Conservation (phyloP, 106 monocot species). For the Allium sativum region DNA sequence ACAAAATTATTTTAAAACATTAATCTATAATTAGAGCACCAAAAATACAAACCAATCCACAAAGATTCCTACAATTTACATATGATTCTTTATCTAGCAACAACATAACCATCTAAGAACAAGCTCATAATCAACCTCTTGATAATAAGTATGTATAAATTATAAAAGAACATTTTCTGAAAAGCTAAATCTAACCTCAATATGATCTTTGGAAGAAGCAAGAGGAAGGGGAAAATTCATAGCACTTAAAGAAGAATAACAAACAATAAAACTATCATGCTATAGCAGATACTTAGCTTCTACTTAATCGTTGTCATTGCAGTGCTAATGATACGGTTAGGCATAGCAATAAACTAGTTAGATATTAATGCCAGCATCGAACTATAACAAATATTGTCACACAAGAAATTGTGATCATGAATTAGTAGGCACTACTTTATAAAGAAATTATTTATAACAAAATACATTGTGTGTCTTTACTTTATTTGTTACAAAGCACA, state of each 20-base stretch:
- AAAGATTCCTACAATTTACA: slow-evolving; percentile 70
- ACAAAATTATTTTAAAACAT: not conserved
- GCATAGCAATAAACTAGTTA: too few relatives aligned
- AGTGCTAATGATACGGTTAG: too few relatives aligned
- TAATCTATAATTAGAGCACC: not conserved
- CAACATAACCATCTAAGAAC: slow-evolving; percentile 41
- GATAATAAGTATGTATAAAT: not conserved
- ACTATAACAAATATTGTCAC: too few relatives aligned
- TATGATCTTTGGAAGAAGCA: slow-evolving; percentile 69
- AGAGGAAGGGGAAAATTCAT: slow-evolving; percentile 82
- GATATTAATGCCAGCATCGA: too few relatives aligned
- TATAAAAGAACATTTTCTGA: not conserved
- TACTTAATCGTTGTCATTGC: too few relatives aligned
- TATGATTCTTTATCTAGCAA: slow-evolving; percentile 71
- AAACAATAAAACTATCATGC: slow-evolving; percentile 37
- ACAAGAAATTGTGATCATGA: too few relatives aligned
- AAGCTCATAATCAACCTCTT: not conserved
- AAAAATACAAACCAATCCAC: slow-evolving; percentile 20
- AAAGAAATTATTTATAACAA: too few relatives aligned
- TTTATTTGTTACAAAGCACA: too few relatives aligned
- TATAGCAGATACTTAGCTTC: slow-evolving; percentile 59
- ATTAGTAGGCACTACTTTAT: too few relatives aligned
- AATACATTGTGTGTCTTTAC: too few relatives aligned
- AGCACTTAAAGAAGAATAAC: slow-evolving; percentile 56
- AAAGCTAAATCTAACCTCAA: slow-evolving; percentile 23